phyloP scores from a whole-genome alignment of 2,329 filamentous ascomycete species.

The Epichloe typhina region DNA sequence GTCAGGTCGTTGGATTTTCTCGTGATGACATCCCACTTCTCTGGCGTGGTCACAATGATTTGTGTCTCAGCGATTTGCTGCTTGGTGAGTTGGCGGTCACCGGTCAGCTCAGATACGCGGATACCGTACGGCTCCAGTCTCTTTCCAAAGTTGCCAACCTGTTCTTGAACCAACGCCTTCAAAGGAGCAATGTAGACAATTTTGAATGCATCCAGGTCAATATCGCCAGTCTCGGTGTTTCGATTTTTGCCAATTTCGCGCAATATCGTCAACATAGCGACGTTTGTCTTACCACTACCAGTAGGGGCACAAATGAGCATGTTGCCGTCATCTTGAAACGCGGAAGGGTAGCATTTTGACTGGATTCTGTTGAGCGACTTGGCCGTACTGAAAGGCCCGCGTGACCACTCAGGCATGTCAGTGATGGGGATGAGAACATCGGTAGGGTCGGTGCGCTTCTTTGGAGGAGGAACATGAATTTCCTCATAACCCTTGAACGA shows the following conservation, averaged over 20 bases:
- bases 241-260: slow-evolving; percentile 96
- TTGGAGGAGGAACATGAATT: slow-evolving; percentile 89
- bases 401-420: slow-evolving; percentile 87
- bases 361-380: slow-evolving; percentile 91
- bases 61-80: slow-evolving; percentile 97
- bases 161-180: slow-evolving; percentile 92
- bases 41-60: slow-evolving; percentile 93
- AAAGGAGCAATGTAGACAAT: slow-evolving; percentile 95
- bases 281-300: slow-evolving; percentile 95
- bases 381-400: slow-evolving; percentile 69
- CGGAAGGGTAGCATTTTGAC: slow-evolving; percentile 80
- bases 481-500: slow-evolving; percentile 98
- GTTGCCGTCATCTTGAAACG: slow-evolving; percentile 89
- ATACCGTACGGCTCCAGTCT: slow-evolving; percentile 84
- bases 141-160: slow-evolving; percentile 94
- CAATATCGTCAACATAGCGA: slow-evolving; percentile 92
- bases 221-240: slow-evolving; percentile 77
- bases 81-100: slow-evolving; percentile 95
- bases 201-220: slow-evolving; percentile 93
- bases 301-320: slow-evolving; percentile 97
- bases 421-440: slow-evolving; percentile 74
- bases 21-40: slow-evolving; percentile 99
- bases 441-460: slow-evolving; percentile 67
- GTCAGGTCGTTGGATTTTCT: slow-evolving; percentile 93
- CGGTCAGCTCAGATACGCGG: slow-evolving; percentile 86